These are phyloP conservation scores for Sequoiadendron giganteum DNA, from an alignment of 75 land plant genomes.

Conservation along the genomic window DNA sequence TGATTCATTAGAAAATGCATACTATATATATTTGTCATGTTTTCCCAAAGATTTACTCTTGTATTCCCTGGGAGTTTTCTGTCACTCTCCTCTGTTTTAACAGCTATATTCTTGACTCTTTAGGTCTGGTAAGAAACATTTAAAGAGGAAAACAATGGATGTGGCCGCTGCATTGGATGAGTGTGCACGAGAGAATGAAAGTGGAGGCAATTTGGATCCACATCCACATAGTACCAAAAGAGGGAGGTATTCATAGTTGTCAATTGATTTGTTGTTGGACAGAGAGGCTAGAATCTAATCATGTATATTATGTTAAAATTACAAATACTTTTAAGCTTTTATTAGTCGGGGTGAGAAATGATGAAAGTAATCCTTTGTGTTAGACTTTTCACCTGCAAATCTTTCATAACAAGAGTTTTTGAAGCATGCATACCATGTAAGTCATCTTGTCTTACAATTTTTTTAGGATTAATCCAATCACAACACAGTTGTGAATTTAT, in stretches of 20 bases:
- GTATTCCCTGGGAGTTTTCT: not conserved
- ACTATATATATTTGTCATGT: not conserved
- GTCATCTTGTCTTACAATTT: too few relatives aligned
- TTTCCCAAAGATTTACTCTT: not conserved
- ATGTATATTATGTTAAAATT: too few relatives aligned
- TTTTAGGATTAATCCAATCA: too few relatives aligned
- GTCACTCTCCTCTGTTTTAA: not conserved
- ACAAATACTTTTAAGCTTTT: too few relatives aligned
- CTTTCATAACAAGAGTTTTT: too few relatives aligned
- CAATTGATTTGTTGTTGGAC: not conserved
- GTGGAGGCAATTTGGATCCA: not conserved
- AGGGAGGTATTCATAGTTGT: not conserved
- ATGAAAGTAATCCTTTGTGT: too few relatives aligned
- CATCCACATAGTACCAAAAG: not conserved
- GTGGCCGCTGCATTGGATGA: constrained; percentile 13
- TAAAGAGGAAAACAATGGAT: constrained; percentile 12
- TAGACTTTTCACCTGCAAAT: too few relatives aligned
- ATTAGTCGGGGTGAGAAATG: too few relatives aligned
- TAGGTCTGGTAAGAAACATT: constrained; percentile 9
- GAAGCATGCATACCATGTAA: too few relatives aligned
- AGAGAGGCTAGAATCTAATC: not conserved
- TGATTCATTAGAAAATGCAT: not conserved
- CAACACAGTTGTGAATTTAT: too few relatives aligned
- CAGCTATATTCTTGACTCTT: not conserved
- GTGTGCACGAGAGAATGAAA: not conserved